Evolutionary conservation across 345 rosid genomes (phyloP).

Genomic region (Linum tenue): DNA sequence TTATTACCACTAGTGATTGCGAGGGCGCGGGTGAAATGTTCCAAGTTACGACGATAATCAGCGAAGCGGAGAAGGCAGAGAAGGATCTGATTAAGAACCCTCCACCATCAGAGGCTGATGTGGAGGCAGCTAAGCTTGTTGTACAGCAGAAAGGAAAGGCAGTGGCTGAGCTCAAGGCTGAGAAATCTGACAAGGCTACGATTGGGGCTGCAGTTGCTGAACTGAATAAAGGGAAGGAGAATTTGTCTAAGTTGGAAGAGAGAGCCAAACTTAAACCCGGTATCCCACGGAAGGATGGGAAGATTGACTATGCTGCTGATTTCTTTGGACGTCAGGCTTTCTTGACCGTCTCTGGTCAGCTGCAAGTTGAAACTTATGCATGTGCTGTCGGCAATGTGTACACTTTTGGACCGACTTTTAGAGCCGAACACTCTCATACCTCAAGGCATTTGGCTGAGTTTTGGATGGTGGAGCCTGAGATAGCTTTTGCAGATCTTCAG

Average conservation of each 20-base stretch:
- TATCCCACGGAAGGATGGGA: not conserved
- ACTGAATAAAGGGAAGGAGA: too few species aligned
- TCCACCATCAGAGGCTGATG: too few species aligned
- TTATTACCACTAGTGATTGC: not conserved
- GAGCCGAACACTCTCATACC: not conserved
- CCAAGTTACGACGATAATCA: not conserved
- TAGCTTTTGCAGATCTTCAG: not conserved
- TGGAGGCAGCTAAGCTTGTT: too few species aligned
- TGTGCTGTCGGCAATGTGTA: not conserved
- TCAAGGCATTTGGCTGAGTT: not conserved
- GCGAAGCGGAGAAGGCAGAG: not conserved
- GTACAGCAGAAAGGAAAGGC: not conserved
- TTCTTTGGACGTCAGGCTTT: not conserved
- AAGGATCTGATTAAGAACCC: too few species aligned
- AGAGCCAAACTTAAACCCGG: not conserved
- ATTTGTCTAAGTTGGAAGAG: too few species aligned
- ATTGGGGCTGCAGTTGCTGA: not conserved
- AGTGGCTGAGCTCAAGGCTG: not conserved
- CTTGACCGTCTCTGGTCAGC: not conserved
- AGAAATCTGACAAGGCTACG: not conserved
- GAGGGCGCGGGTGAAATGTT: not conserved
- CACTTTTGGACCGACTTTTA: not conserved
- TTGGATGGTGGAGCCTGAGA: not conserved
- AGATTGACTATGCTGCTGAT: not conserved
- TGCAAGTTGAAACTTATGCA: not conserved